A percentile compares a stretch with the other conserved stretches of the same genome.
These are phyloP conservation scores for Penicillium taxi DNA, from an alignment of 495 filamentous ascomycete species.

Conservation along the genomic window DNA sequence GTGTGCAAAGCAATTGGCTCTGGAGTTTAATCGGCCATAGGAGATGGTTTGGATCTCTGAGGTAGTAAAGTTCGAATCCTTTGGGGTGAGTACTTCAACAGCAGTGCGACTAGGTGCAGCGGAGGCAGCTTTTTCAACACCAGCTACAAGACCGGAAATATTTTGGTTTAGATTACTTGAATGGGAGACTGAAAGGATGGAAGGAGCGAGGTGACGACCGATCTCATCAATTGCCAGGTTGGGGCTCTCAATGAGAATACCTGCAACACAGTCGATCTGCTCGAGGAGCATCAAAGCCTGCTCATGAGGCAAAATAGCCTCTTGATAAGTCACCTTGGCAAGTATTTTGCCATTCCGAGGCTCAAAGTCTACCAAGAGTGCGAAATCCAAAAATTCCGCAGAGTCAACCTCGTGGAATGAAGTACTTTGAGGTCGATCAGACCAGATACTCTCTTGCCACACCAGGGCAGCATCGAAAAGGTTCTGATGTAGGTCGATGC, in stretches of 20 bases:
- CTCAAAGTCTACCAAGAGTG: slow-evolving; percentile 62
- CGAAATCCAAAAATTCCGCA: slow-evolving; percentile 63
- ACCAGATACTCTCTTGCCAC: slow-evolving; percentile 63
- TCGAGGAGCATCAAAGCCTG: slow-evolving; percentile 48
- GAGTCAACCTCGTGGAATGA: slow-evolving; percentile 43
- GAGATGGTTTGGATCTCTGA: slow-evolving; percentile 38
- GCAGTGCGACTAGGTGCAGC: slow-evolving; percentile 47
- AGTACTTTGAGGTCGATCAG: slow-evolving; percentile 15
- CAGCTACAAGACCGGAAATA: slow-evolving; percentile 31
- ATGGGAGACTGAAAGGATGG: slow-evolving; percentile 52
- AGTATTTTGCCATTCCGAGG: slow-evolving; percentile 37
- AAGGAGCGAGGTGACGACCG: slow-evolving; percentile 17
- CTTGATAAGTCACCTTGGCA: slow-evolving; percentile 46
- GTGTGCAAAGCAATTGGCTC: slow-evolving; percentile 57
- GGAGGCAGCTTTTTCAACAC: slow-evolving; percentile 46
- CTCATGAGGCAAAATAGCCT: slow-evolving; percentile 34
- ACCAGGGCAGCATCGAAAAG: slow-evolving; percentile 68
- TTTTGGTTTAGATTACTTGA: slow-evolving; percentile 13
- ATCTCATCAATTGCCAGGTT: slow-evolving; percentile 27
- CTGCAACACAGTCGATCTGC: slow-evolving; percentile 48
- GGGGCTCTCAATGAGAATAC: slow-evolving; percentile 36
- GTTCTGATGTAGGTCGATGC: slow-evolving; percentile 34
- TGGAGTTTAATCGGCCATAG: slow-evolving; percentile 53
- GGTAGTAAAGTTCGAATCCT: slow-evolving; percentile 18
- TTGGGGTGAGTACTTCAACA: slow-evolving; percentile 48